These are phyloP conservation scores for Lyophyllum decastes DNA, from an alignment of 768 basidiomycete species.

Conservation along the genomic window DNA sequence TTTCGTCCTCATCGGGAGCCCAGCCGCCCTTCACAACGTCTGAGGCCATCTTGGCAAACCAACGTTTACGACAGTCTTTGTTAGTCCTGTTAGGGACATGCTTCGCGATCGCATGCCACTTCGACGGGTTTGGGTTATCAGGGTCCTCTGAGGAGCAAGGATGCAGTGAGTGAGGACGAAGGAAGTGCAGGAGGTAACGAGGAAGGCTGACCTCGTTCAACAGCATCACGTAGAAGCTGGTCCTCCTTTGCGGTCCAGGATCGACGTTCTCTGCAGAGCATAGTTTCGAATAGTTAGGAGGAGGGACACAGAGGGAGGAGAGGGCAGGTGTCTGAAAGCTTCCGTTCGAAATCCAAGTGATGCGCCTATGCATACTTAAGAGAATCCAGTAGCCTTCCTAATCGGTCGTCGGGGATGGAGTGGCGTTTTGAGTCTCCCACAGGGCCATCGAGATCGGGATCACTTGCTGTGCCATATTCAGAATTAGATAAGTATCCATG, in stretches of 20 bases:
- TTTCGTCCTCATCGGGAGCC: constrained; percentile 62
- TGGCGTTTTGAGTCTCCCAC: constrained; percentile 23
- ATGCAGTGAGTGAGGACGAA: constrained; percentile 15
- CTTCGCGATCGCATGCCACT: constrained; percentile 65
- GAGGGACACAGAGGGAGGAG: constrained; percentile 16
- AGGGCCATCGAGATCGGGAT: constrained; percentile 24
- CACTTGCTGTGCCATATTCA: constrained; percentile 20
- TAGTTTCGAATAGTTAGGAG: constrained; percentile 21
- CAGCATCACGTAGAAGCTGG: constrained; percentile 52
- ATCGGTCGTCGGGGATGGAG: constrained; percentile 25
- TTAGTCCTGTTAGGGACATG: constrained; percentile 63
- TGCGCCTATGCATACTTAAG: constrained; percentile 24
- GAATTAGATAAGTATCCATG: constrained; percentile 20
- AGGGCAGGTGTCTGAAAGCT: constrained; percentile 15
- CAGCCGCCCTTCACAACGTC: constrained; percentile 64
- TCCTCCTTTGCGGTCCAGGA: constrained; percentile 56
- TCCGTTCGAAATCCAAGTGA: constrained; percentile 21
- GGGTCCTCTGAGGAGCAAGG: constrained; percentile 50
- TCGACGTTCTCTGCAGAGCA: constrained; percentile 48
- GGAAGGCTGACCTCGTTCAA: constrained; percentile 40
- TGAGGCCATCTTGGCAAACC: constrained; percentile 66
- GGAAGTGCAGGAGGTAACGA: background rate
- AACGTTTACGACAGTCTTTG: constrained; percentile 65
- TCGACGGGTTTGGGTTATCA: constrained; percentile 55
- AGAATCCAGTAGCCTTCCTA: constrained; percentile 16